These are phyloP conservation scores for Cryptomeria japonica DNA, from an alignment of 75 land plant species.

Conservation along the genomic window DNA sequence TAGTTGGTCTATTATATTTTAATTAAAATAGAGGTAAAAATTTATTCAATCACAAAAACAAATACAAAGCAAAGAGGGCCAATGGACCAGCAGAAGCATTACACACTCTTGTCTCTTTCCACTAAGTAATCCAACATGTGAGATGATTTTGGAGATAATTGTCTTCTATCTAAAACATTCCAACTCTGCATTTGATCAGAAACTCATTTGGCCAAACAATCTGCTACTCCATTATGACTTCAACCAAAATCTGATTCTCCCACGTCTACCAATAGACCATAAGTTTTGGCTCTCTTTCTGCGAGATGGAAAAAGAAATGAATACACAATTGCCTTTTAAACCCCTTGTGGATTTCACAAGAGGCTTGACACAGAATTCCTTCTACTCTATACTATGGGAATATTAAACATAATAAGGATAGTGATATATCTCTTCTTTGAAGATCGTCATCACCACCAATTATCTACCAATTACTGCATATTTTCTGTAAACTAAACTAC, in stretches of 20 bases:
- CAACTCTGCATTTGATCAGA: no score
- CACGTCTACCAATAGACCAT: not conserved
- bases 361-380: not conserved
- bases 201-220: no score
- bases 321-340: not conserved
- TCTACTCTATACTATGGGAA: not conserved
- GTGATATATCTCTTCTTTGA: not conserved
- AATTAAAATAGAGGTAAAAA: no score
- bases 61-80: no score
- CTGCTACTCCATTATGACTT: not conserved
- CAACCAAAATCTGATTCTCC: not conserved
- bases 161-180: no score
- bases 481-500: not conserved
- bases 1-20: no score
- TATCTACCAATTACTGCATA: no score
- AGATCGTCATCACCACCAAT: not conserved
- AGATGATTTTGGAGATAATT: no score
- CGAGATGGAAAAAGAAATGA: not conserved
- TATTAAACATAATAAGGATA: not conserved
- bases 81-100: no score
- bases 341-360: not conserved
- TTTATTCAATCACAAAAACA: no score
- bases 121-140: no score
- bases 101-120: no score
- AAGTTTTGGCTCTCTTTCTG: not conserved